Base-by-base conservation (phyloP, 257 asterid genomes). In the Solanum sparsipilum region DNA sequence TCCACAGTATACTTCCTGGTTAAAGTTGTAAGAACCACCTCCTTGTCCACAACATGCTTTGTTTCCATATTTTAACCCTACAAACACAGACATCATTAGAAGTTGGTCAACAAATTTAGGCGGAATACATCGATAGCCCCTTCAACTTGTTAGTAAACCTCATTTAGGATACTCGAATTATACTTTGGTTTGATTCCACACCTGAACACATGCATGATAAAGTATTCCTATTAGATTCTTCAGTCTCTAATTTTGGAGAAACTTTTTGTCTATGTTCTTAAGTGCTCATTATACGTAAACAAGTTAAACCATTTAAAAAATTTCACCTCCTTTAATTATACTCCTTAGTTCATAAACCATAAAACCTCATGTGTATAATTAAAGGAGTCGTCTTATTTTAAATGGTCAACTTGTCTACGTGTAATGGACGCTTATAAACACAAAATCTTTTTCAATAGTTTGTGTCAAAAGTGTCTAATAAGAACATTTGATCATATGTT, bases 41-140 rank as follows among this genome's bases (percentile, higher is more conserved):
- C 98, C 98, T 13, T 88, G 83, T 44, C 98, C 98, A 89, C 98
- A 94, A 85, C 98, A 96, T 65, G 98, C 95, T 91, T 85, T 96
- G 4, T 94, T 94, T 67, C 98, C 98, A 83, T 94, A 92, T 52
- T 89, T 87, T 86, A 96, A 74, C 90, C 96, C 98, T 96, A 18
- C 39, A 81, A 86, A 60, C 81, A 78, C 21, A 72, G 31, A 15
- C 23, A 63, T 36, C 41, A 60, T 41, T 56, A 35, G 10, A 74
- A 72, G 79, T 11, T 72, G 25, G 79, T 72, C 4, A 12, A 31
- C 20, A 16, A 32, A 13, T 15, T 13, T 70, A 70, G 23, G 75
- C 38, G 3, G 75, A 70, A 70, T 29, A 29, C 36, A 5, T 67
- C 9, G 35, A 67, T 25, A 13, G 74, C 74, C 35, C 34, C 20